Evolutionary conservation across 2,329 filamentous ascomycete species (phyloP), one percentile per base, ranked within the genome.

Genomic region (Knoxdaviesia capensis): DNA sequence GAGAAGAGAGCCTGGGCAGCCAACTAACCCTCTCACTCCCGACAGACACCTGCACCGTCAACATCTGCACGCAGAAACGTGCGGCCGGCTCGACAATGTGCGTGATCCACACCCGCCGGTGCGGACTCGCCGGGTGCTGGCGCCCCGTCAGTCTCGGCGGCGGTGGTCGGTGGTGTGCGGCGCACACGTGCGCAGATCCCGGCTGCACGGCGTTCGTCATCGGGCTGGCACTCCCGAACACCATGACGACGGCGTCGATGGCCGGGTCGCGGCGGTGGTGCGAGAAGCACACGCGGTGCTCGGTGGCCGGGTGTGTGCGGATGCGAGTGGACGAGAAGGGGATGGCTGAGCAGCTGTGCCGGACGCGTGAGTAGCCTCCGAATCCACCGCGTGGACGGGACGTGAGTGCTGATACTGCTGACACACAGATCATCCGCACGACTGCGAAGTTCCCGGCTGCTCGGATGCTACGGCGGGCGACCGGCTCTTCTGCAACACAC

Each of bases 21-120:
- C n/a, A n/a, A n/a, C n/a, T n/a, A n/a, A n/a, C n/a, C n/a, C n/a
- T 36, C 37, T 30, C 4, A 28, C 20, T 11, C 28, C 33, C 6
- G 6, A 9, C 38, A 51, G 49, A 51, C 20, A 50, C 45, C 5
- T 51, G 49, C 39, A 40, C 36, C 29, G n/a, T 31, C 28, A 11
- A 42, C 3, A 37, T 38, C 6, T 51, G 49, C 30, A 35, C 43
- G 34, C 45, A 48, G 5, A 46, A 46, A 3, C 44, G 49, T 28
- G 35, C 42, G 7, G 3, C 45, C 7, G 32, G 7, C 20, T 44
- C 44, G 7, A 29, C 30, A 1, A 45, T 45, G 38, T 51, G 49
- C 42, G 3, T 5, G 34, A 31, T 32, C 6, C 49, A 51, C 34
- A 46, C 49, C 10, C 42, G 39, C 4, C 31, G 39, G 3, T 51